Evolutionary conservation across 495 filamentous ascomycete species (phyloP), one percentile per base, ranked within the genome.

Genomic region (Podospora pseudopauciseta): DNA sequence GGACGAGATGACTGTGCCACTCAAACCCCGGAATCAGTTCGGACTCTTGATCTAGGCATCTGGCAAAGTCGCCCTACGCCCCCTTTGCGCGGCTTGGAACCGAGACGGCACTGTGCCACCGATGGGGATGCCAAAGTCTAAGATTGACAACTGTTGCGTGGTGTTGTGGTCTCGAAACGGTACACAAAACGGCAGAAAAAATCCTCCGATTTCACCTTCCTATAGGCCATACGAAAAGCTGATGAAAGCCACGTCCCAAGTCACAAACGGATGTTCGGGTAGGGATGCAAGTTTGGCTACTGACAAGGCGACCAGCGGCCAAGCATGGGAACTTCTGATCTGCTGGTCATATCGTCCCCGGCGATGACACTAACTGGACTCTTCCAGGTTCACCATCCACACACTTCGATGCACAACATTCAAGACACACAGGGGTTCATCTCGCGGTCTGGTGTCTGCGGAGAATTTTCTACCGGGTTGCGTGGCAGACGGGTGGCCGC

Each of bases 41-140:
- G 55, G 55, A 26, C 55, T 58, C n/a, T 58, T 58, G n/a, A 26
- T 19, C 55, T 20, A 58, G n/a, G n/a, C n/a, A 58, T 58, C 55
- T 26, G 55, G 55, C n/a, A 19, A 20, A 19, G n/a, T 20, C 55
- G 55, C 4, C 23, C 55, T 26, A 58, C 55, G 55, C 55, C 55
- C 5, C 55, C 18, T 26, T 26, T 5, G 55, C 5, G 55, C 55
- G 55, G n/a, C 6, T 58, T 58, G 55, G 55, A 58, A 58, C 55
- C 55, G 55, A 58, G 55, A 58, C 19, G 55, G 55, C 9, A 58
- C 55, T 58, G 55, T 58, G 55, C 55, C 19, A 26, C 55, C 4
- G 23, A 58, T 9, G 9, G 39, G 39, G 39, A 32, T 23, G 55
- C 55, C 55, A 58, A 58, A 58, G 55, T 58, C 7, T 58, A 26